These are phyloP conservation scores for Tinospora cordifolia DNA, from an alignment of 164 flowering plant species.

Conservation along the genomic window DNA sequence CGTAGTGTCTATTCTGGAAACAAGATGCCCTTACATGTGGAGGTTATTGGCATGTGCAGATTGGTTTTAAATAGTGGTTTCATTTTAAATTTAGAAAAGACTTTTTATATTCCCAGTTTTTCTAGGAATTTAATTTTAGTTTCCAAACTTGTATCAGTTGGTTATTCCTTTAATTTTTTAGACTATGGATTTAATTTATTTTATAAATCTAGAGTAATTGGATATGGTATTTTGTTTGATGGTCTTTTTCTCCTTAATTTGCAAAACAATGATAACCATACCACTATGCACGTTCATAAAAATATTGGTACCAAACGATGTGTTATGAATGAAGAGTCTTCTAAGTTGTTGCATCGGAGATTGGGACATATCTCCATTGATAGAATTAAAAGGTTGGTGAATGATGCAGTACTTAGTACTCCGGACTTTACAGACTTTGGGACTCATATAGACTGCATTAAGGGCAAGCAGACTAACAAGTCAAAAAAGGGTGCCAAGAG, in stretches of 20 bases:
- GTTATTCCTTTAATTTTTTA: too few species aligned
- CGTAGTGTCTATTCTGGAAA: too few species aligned
- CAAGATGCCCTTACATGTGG: slow-evolving; percentile 7
- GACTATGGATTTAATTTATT: not conserved
- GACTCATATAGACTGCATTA: not conserved
- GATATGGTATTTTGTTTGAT: not conserved
- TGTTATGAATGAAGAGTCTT: too few species aligned
- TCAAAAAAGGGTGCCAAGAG: not conserved
- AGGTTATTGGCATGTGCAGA: not conserved
- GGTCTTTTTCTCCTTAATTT: slow-evolving; percentile 1
- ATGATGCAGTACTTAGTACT: slow-evolving; percentile 2
- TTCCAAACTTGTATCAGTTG: too few species aligned
- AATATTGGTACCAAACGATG: too few species aligned
- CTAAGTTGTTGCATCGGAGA: too few species aligned
- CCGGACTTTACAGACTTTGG: not conserved
- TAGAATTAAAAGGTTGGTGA: too few species aligned
- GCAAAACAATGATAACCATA: not conserved
- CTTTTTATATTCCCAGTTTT: too few species aligned
- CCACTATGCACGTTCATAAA: too few species aligned
- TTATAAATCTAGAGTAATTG: not conserved
- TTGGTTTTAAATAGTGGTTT: slow-evolving; percentile 2
- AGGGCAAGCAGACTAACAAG: slow-evolving; percentile 1
- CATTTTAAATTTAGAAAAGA: too few species aligned
- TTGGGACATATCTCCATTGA: too few species aligned
- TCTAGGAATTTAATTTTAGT: too few species aligned